Conservation (phyloP, 495 filamentous ascomycete genomes). For the Penicillium mononematosum region DNA sequence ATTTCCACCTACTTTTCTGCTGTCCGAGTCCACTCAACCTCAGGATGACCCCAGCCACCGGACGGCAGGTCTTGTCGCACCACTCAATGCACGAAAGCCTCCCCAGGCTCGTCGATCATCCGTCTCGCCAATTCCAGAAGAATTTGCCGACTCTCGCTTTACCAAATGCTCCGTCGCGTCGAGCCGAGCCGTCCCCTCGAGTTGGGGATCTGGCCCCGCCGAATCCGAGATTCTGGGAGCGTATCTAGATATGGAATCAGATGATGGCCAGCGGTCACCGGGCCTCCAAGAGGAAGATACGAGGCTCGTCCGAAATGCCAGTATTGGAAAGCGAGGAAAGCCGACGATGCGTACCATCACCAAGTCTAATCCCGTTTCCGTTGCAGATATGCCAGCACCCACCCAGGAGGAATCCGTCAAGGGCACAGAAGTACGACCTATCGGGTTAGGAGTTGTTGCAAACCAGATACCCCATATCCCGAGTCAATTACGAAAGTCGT, state of each 20-base stretch:
- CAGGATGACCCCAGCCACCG: slow-evolving; percentile 14
- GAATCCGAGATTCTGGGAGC: slow-evolving; percentile 47
- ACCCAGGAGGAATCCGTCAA: slow-evolving; percentile 15
- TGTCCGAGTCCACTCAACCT: slow-evolving; percentile 19
- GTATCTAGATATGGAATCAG: slow-evolving; percentile 40
- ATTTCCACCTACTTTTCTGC: slow-evolving; percentile 24
- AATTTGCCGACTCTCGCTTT: slow-evolving; percentile 54
- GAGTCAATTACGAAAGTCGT: slow-evolving; percentile 24
- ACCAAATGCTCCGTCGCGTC: slow-evolving; percentile 72
- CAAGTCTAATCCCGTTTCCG: slow-evolving; percentile 32
- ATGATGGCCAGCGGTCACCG: slow-evolving; percentile 37
- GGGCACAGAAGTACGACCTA: slow-evolving; percentile 21
- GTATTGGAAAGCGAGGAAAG: slow-evolving; percentile 70
- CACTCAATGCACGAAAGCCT: slow-evolving; percentile 18
- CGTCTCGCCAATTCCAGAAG: slow-evolving; percentile 88
- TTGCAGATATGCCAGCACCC: slow-evolving; percentile 17
- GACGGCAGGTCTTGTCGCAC: slow-evolving; percentile 33
- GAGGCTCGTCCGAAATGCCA: slow-evolving; percentile 72
- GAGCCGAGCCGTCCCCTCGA: slow-evolving; percentile 73
- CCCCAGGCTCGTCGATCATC: slow-evolving; percentile 57
- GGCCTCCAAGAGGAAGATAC: slow-evolving; percentile 51
- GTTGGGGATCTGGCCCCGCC: slow-evolving; percentile 58
- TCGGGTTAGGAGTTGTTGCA: slow-evolving; percentile 12
- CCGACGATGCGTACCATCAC: slow-evolving; percentile 67
- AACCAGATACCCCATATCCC: slow-evolving; percentile 26